Evolutionary conservation across 1,284 basidiomycete genomes (phyloP), one percentile per base, ranked within the genome.

Genomic region (Marasmius sp.): DNA sequence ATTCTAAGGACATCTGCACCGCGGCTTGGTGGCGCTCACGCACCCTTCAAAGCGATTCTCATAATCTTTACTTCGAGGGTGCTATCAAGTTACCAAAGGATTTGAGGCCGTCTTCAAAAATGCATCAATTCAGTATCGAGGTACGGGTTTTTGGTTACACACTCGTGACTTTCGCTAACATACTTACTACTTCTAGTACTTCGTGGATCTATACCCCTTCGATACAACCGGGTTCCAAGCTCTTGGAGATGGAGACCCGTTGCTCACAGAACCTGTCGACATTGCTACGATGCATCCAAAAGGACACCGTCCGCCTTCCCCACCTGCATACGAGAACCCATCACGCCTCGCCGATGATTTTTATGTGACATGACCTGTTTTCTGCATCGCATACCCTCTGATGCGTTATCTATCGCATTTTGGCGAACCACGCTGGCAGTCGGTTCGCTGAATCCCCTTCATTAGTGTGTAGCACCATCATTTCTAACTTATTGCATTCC

Each of bases 71-170:
- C 55, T 71, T 84, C 18, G 80, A 83, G 62, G 83, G 83, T 5
- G 83, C 84, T 69, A 81, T 85, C 47, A 74, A 73, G 41, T 71
- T 84, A 5, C 69, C 79, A 6, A 81, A 81, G 65, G 81, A 84
- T 60, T 69, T 85, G 18, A 68, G 78, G 57, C 81, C 82, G 36
- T 76, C 79, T 10, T 80, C 80, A 55, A 74, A 75, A 52, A 79
- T 84, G 69, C 79, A 77, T 18, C 77, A 78, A 61, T 81, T 83
- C 68, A 79, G 75, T 63, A 77, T 84, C 59, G 78, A 76, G 61
- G 81, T 82, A 62, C 67, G 76, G 70, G 10, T 10, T 9, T 14
- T 36, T 12, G n/a, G 7, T 27, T 34, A 39, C 12, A 16, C 14
- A 18, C 9, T 41, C 38, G n/a, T 12, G 39, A 51, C 33, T 27